These are phyloP conservation scores for Apiospora arundinis DNA, from an alignment of 2,329 filamentous ascomycete species.

Conservation along the genomic window DNA sequence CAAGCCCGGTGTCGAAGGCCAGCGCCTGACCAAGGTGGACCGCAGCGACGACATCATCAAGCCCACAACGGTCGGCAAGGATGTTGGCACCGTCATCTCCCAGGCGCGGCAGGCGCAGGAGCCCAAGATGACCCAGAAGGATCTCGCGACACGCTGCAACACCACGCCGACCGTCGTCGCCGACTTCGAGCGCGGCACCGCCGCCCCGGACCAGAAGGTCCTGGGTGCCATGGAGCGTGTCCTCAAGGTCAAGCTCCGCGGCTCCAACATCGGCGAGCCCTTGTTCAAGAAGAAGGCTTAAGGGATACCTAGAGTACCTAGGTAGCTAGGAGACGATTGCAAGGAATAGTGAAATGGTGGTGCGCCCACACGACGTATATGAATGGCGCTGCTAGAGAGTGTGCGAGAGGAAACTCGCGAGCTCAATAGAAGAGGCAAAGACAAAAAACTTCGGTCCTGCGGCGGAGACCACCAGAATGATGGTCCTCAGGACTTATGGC, in stretches of 20 bases:
- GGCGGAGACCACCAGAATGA: constrained; percentile 13
- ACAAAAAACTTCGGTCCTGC: constrained; percentile 6
- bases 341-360: not conserved
- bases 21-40: constrained; percentile 97
- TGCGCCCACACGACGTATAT: not conserved
- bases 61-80: constrained; percentile 85
- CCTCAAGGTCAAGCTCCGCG: constrained; percentile 87
- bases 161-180: constrained; percentile 80
- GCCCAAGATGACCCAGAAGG: constrained; percentile 96
- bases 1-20: constrained; percentile 73
- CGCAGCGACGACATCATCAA: constrained; percentile 97
- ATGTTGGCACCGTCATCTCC: constrained; percentile 83
- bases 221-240: constrained; percentile 79
- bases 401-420: constrained; percentile 7
- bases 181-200: constrained; percentile 84
- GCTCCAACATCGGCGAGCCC: constrained; percentile 83
- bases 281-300: constrained; percentile 62
- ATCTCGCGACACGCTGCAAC: constrained; percentile 86
- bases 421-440: constrained; percentile 7
- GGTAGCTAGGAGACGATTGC: not conserved
- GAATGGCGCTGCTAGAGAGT: constrained; percentile 3
- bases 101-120: constrained; percentile 79
- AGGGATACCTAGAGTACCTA: not conserved
- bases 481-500: constrained; percentile 6
- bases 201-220: constrained; percentile 83